Percentiles rank a stretch among this genome's conserved stretches.
phyloP scores from a whole-genome alignment of 2,329 filamentous ascomycete genomes.

The Pseudocercospora cruenta region DNA sequence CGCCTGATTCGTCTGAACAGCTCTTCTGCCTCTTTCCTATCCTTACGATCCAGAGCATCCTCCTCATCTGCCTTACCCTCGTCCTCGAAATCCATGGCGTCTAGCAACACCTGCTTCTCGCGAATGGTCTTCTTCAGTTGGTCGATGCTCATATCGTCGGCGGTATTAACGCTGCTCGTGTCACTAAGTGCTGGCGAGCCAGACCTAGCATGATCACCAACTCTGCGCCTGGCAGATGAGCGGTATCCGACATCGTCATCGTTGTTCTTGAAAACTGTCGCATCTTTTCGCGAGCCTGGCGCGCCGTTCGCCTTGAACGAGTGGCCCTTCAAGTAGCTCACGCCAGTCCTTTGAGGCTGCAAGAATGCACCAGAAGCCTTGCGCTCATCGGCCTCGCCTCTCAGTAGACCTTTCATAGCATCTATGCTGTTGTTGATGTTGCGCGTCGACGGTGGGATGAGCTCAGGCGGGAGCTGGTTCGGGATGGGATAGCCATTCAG shows the following conservation, averaged over 20 bases:
- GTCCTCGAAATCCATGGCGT: constrained; percentile 95
- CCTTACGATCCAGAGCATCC: constrained; percentile 84
- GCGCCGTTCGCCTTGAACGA: constrained; percentile 72
- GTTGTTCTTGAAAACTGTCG: constrained; percentile 95
- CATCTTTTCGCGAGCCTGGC: constrained; percentile 77
- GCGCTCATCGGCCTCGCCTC: constrained; percentile 83
- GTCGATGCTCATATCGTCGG: constrained; percentile 82
- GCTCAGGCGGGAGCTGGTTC: constrained; percentile 81
- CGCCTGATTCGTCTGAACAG: constrained; percentile 89
- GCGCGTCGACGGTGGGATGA: constrained; percentile 90
- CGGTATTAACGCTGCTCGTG: constrained; percentile 59
- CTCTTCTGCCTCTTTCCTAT: constrained; percentile 90
- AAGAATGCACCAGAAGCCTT: constrained; percentile 89
- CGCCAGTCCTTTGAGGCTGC: constrained; percentile 93
- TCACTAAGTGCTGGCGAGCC: constrained; percentile 74
- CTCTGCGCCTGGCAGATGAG: constrained; percentile 86
- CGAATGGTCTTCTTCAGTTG: constrained; percentile 90
- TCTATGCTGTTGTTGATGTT: constrained; percentile 93
- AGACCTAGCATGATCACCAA: constrained; percentile 69
- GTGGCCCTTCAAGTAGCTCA: constrained; percentile 94
- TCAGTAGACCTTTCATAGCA: constrained; percentile 85
- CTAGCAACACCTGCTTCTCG: constrained; percentile 90
- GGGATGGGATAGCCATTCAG: constrained; percentile 94
- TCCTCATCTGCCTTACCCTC: constrained; percentile 89
- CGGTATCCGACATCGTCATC: constrained; percentile 83